Evolutionary conservation across 1,284 basidiomycete genomes (phyloP).

Genomic region (Boletus mariae): DNA sequence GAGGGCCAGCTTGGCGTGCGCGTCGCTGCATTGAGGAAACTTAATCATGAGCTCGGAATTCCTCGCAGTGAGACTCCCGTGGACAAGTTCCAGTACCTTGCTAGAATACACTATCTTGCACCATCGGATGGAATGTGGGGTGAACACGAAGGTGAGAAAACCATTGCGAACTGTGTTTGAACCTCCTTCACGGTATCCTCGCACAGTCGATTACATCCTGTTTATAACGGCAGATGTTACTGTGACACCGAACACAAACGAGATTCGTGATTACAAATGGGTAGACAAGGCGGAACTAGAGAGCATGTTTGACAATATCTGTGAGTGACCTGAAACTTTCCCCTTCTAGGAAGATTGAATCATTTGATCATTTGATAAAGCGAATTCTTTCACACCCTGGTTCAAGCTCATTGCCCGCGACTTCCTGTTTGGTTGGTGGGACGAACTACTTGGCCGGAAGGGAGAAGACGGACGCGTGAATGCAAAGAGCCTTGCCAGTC

Average conservation of each 20-base stretch:
- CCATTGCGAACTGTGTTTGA: neutral
- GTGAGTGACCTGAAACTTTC: conserved; percentile 40
- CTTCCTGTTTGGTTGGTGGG: conserved; percentile 99
- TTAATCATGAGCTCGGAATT: conserved; percentile 97
- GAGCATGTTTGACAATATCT: conserved; percentile 82
- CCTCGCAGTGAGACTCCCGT: conserved; percentile 73
- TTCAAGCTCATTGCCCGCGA: conserved; percentile 98
- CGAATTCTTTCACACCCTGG: conserved; percentile 94
- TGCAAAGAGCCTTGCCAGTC: conserved; percentile 63
- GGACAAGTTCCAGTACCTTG: conserved; percentile 92
- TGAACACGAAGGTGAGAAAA: conserved; percentile 88
- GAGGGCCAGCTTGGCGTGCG: conserved; percentile 82
- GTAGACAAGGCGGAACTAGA: conserved; percentile 89
- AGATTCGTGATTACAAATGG: conserved; percentile 90
- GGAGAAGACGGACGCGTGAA: conserved; percentile 55
- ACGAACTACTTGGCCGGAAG: conserved; percentile 72
- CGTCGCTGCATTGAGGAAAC: conserved; percentile 88
- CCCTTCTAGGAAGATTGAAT: conserved; percentile 3
- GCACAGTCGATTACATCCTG: conserved; percentile 95
- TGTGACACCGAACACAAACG: conserved; percentile 85
- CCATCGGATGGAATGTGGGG: conserved; percentile 94
- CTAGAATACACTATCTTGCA: conserved; percentile 96
- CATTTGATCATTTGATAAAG: conserved; percentile 47
- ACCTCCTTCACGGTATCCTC: conserved; percentile 4
- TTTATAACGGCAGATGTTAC: conserved; percentile 90